Percentiles rank a stretch among this genome's conserved stretches.
These are phyloP conservation scores for Berberis vulgaris DNA, from an alignment of 164 flowering plant species.

Conservation along the genomic window DNA sequence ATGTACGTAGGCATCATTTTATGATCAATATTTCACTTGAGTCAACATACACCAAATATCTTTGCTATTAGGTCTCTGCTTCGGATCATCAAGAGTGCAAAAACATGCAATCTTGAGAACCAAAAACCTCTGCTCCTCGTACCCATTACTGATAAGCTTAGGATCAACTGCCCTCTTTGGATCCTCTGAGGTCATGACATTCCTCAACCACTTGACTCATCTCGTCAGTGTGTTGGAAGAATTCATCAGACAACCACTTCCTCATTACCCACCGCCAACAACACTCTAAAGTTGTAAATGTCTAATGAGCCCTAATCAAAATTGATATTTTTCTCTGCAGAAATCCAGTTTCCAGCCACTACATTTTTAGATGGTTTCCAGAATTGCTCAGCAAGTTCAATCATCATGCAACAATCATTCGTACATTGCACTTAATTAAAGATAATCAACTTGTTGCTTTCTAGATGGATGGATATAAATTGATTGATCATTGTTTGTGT, in stretches of 20 bases:
- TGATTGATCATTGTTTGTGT: no score
- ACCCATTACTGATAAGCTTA: constrained; percentile 53
- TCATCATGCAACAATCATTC: no score
- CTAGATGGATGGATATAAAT: no score
- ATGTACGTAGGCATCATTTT: neutral
- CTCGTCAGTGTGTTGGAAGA: constrained; percentile 60
- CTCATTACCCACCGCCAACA: constrained; percentile 69
- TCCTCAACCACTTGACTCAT: constrained; percentile 73
- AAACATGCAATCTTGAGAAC: constrained; percentile 83
- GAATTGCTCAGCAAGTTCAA: no score
- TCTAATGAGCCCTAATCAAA: constrained; percentile 17
- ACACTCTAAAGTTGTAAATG: constrained; percentile 79
- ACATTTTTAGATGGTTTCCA: no score
- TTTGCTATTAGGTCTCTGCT: constrained; percentile 85
- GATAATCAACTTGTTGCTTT: no score
- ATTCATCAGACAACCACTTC: constrained; percentile 66
- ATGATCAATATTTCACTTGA: constrained; percentile 40
- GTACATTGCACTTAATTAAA: no score
- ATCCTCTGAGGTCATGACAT: constrained; percentile 62
- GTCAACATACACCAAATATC: constrained; percentile 60
- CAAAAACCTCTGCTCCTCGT: constrained; percentile 71
- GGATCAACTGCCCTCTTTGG: constrained; percentile 63
- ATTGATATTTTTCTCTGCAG: no score
- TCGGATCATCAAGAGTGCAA: constrained; percentile 75
- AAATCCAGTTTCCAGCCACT: no score